Evolutionary conservation across 129 eudicot species (phyloP).

Genomic region (Flaveria sonorensis): DNA sequence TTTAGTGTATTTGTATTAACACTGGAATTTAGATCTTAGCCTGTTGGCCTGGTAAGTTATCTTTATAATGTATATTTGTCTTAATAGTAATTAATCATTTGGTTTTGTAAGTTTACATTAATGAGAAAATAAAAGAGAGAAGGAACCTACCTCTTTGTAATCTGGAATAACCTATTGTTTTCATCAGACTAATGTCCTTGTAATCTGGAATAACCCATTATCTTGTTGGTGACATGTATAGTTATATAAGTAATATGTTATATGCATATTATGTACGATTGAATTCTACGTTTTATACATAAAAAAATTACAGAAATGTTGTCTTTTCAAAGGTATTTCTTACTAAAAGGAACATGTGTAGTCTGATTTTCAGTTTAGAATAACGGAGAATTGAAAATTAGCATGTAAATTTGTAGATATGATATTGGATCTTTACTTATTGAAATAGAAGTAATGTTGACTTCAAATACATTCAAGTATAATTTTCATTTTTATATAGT

Average conservation of each 20-base stretch:
- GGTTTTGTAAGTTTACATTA: neutral
- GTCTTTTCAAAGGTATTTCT: neutral
- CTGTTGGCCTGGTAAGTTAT: neutral
- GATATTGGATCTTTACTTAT: neutral
- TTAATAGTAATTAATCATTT: neutral
- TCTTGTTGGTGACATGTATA: neutral
- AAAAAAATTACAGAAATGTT: neutral
- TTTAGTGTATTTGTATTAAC: neutral
- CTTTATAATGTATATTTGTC: neutral
- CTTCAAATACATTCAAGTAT: neutral
- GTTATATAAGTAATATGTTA: too few species aligned
- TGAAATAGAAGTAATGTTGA: neutral
- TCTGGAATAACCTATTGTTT: neutral
- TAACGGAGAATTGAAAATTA: neutral
- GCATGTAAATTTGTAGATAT: conserved; percentile 2
- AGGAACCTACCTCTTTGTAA: neutral
- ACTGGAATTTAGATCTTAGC: neutral
- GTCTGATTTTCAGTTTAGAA: neutral
- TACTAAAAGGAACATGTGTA: neutral
- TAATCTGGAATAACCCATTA: neutral
- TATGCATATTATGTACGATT: neutral
- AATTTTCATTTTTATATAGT: conserved; percentile 47
- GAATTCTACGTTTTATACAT: neutral
- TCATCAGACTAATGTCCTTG: neutral
- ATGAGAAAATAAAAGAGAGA: neutral